Percentiles rank a stretch among this genome's conserved stretches.
Conservation (phyloP, 768 basidiomycete genomes). For the Podaxis sp. region DNA sequence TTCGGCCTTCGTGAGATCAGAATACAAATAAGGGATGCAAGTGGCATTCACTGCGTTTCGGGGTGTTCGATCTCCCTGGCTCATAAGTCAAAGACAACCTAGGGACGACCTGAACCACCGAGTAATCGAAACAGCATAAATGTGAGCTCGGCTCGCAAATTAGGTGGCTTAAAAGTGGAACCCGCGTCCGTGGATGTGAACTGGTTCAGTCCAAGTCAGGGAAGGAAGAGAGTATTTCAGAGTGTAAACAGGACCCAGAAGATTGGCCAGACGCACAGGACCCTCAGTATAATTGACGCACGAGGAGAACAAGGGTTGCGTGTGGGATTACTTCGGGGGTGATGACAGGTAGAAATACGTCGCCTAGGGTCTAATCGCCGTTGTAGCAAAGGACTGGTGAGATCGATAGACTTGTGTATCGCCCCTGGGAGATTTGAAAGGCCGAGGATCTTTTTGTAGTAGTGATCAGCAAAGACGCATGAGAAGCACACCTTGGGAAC, state of each 20-base stretch:
- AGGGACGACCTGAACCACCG: background rate
- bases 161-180: background rate
- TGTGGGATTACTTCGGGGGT: background rate
- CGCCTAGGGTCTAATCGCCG: background rate
- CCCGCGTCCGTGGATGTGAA: background rate
- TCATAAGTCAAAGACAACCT: background rate
- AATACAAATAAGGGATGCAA: background rate
- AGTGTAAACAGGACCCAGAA: background rate
- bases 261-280: background rate
- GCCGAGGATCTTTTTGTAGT: background rate
- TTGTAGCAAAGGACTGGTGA: too few species aligned
- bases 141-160: background rate
- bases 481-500: background rate
- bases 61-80: background rate
- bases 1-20: background rate
- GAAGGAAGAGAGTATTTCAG: background rate
- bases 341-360: background rate
- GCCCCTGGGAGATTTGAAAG: background rate
- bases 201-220: background rate
- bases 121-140: background rate
- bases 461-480: background rate
- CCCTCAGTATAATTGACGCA: background rate
- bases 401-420: too few species aligned
- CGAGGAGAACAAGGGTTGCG: background rate
- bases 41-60: background rate